These are phyloP conservation scores for Cercophora sp. DNA, from an alignment of 495 filamentous ascomycete genomes.

Conservation along the genomic window DNA sequence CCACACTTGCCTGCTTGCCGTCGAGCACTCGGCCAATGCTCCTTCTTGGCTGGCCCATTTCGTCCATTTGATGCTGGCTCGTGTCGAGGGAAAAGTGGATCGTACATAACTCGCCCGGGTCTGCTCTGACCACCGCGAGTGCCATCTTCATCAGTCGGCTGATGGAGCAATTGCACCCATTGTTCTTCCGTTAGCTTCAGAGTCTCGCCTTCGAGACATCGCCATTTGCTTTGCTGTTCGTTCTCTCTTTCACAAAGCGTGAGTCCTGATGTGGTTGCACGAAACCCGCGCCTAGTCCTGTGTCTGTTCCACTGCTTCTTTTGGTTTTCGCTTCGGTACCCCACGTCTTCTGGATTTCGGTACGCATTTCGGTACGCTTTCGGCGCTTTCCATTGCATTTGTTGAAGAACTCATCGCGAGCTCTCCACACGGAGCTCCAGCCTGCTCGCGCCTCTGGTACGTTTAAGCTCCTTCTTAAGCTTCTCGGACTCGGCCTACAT, in stretches of 20 bases:
- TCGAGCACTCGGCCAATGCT: no score
- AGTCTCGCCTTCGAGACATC: neutral
- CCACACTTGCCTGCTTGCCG: neutral
- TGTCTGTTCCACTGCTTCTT: neutral
- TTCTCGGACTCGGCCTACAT: neutral
- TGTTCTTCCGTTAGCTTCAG: conserved; percentile 3
- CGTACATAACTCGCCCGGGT: conserved; percentile 16
- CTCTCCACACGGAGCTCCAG: no score
- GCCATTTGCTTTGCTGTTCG: neutral
- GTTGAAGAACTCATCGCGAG: no score
- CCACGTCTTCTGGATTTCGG: no score
- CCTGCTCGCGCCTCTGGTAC: no score
- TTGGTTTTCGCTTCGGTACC: conserved; percentile 4
- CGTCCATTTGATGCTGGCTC: neutral
- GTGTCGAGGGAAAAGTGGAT: conserved; percentile 16
- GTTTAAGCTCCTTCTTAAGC: neutral
- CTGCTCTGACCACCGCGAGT: conserved; percentile 15
- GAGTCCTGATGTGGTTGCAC: conserved; percentile 6
- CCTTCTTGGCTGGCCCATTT: neutral
- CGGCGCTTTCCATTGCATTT: no score
- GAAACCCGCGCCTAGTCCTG: conserved; percentile 1
- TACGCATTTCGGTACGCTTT: no score
- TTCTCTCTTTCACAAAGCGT: neutral
- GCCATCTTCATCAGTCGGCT: neutral
- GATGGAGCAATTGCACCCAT: neutral